Percentiles rank a stretch among this genome's conserved stretches.
Conservation (phyloP, 1,284 basidiomycete genomes). For the Mrakiaceae sp. region DNA sequence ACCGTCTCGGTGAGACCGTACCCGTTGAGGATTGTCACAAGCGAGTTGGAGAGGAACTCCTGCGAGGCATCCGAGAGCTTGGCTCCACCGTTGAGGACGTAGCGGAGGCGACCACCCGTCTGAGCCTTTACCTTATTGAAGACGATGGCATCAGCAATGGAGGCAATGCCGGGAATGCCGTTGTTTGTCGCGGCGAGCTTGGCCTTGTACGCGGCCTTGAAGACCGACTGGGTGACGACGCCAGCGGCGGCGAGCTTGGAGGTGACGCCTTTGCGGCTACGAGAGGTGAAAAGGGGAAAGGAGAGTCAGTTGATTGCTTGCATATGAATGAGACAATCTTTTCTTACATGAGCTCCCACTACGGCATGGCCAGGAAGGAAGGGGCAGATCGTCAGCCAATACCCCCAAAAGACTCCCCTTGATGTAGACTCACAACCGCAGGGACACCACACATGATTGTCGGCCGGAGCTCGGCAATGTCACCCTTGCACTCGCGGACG, state of each 20-base stretch:
- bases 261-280: conserved; percentile 82
- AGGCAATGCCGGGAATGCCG: conserved; percentile 50
- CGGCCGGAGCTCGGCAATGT: conserved; percentile 71
- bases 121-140: conserved; percentile 64
- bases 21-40: conserved; percentile 79
- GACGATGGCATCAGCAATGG: conserved; percentile 62
- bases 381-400: background rate
- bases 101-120: conserved; percentile 73
- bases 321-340: background rate
- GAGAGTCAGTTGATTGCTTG: background rate
- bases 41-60: conserved; percentile 69
- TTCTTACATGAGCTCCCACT: conserved; percentile 7
- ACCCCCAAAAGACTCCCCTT: background rate
- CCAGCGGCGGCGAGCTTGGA: conserved; percentile 60
- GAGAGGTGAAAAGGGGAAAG: background rate
- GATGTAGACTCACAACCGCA: conserved; percentile 12
- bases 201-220: conserved; percentile 33
- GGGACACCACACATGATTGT: conserved; percentile 30
- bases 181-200: conserved; percentile 29
- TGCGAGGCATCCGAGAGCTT: conserved; percentile 47
- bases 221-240: conserved; percentile 49
- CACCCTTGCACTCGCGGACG: conserved; percentile 80
- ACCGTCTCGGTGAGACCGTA: conserved; percentile 84
- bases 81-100: conserved; percentile 68
- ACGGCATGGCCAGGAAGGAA: background rate